Evolutionary conservation across 2,329 filamentous ascomycete species (phyloP).

Genomic region (Pyrenochaeta sp.): DNA sequence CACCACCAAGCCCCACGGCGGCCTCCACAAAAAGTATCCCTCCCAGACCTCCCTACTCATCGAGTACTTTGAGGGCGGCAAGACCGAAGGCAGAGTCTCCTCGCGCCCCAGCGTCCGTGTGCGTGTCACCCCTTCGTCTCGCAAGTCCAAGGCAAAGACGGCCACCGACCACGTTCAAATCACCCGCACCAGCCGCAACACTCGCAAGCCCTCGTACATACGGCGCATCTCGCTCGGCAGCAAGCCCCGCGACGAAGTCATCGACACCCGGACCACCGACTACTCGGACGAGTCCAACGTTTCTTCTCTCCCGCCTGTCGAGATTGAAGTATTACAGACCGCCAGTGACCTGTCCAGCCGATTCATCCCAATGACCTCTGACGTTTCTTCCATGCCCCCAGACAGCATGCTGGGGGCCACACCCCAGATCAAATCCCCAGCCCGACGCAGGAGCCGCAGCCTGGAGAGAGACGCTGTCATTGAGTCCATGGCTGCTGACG

Average conservation of each 20-base stretch:
- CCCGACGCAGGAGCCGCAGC: constrained; percentile 60
- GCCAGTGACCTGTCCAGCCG: constrained; percentile 72
- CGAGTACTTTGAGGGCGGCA: constrained; percentile 90
- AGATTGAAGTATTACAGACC: constrained; percentile 83
- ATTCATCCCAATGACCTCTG: constrained; percentile 75
- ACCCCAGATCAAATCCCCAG: constrained; percentile 53
- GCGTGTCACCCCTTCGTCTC: constrained; percentile 74
- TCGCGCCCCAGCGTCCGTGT: constrained; percentile 84
- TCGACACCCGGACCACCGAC: constrained; percentile 43
- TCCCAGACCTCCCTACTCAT: constrained; percentile 93
- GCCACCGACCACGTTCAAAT: constrained; percentile 85
- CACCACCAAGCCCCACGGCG: constrained; percentile 71
- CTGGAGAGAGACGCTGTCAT: constrained; percentile 51
- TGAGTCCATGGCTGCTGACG: constrained; percentile 29
- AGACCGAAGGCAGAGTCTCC: constrained; percentile 65
- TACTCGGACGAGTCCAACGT: constrained; percentile 85
- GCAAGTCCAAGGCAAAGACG: constrained; percentile 54
- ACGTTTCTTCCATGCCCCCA: constrained; percentile 84
- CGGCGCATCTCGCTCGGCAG: constrained; percentile 70
- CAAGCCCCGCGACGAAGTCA: constrained; percentile 50
- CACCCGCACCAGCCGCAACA: constrained; percentile 77
- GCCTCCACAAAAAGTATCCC: constrained; percentile 60
- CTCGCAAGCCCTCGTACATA: constrained; percentile 71
- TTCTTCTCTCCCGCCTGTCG: constrained; percentile 73
- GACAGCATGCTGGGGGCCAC: constrained; percentile 71